These are phyloP conservation scores for Jaenimonas drosophilae DNA, from an alignment of 208 protist species.

Conservation along the genomic window DNA sequence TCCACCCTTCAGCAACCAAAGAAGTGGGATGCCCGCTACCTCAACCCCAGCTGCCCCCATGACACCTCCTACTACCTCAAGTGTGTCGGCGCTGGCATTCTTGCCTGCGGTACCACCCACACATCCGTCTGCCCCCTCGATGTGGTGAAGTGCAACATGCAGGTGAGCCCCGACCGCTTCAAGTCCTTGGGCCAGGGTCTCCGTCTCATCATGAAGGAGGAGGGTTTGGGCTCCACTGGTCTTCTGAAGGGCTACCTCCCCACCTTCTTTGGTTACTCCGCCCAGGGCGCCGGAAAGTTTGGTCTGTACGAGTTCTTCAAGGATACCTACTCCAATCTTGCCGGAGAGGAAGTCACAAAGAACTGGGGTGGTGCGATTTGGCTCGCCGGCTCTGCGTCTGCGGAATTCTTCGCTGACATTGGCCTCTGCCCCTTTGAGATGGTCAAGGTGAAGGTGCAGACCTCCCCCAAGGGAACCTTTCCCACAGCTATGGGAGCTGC, in stretches of 20 bases:
- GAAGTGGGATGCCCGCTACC: slow-evolving; percentile 25
- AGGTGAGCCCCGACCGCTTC: slow-evolving; percentile 68
- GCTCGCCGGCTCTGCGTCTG: slow-evolving; percentile 62
- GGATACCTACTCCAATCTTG: slow-evolving; percentile 35
- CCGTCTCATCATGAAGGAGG: not conserved
- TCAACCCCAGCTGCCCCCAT: slow-evolving; percentile 18
- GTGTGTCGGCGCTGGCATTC: slow-evolving; percentile 87
- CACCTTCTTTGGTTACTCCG: slow-evolving; percentile 71
- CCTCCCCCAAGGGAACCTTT: slow-evolving; percentile 30
- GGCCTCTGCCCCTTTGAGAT: slow-evolving; percentile 86
- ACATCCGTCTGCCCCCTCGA: slow-evolving; percentile 91
- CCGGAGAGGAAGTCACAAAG: slow-evolving; percentile 59
- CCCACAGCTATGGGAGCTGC: slow-evolving; percentile 33
- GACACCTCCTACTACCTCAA: slow-evolving; percentile 84
- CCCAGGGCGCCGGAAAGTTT: slow-evolving; percentile 86
- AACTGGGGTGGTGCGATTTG: slow-evolving; percentile 54
- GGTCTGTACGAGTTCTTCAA: slow-evolving; percentile 89
- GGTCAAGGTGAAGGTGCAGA: slow-evolving; percentile 78
- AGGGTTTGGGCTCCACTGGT: slow-evolving; percentile 7
- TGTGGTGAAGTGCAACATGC: slow-evolving; percentile 95
- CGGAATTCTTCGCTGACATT: slow-evolving; percentile 90
- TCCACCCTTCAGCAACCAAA: too few relatives aligned
- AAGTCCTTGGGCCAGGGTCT: slow-evolving; percentile 4
- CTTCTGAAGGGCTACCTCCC: slow-evolving; percentile 72
- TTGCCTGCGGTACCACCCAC: slow-evolving; percentile 94